Conservation (phyloP, 345 rosid genomes). For the Cardamine chenopodiifolia region DNA sequence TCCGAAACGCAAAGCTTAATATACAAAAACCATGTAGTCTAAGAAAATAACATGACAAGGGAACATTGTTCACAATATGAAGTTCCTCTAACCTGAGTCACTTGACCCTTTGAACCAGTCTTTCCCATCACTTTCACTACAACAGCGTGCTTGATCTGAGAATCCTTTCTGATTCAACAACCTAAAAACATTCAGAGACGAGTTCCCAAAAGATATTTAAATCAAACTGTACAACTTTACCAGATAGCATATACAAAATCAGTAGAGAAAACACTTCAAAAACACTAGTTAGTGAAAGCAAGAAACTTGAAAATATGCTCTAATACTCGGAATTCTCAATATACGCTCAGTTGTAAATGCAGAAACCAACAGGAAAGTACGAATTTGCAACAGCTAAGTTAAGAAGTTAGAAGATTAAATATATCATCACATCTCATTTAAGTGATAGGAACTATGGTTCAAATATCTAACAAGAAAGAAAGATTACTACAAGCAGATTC, state of each 20-base stretch:
- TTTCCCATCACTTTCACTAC: slow-evolving; percentile 89
- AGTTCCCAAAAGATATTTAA: neutral
- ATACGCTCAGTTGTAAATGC: neutral
- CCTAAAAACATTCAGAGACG: neutral
- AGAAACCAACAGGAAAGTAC: neutral
- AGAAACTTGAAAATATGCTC: neutral
- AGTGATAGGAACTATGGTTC: neutral
- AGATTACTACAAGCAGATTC: neutral
- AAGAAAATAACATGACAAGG: too few species aligned
- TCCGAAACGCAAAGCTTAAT: too few species aligned
- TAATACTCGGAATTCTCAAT: neutral
- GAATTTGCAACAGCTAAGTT: neutral
- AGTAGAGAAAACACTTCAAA: too few species aligned
- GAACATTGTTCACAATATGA: too few species aligned
- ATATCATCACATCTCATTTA: neutral
- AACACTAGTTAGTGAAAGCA: neutral
- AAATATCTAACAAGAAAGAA: neutral
- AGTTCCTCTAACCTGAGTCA: slow-evolving; percentile 87
- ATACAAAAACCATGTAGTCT: too few species aligned
- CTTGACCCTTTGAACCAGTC: slow-evolving; percentile 89
- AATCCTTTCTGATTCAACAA: slow-evolving; percentile 61
- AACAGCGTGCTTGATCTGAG: slow-evolving; percentile 71
- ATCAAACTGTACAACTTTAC: neutral
- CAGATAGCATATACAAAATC: neutral
- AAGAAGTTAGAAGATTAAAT: neutral